Evolutionary conservation across 2,329 filamentous ascomycete genomes (phyloP), one percentile per base, ranked within the genome.

Genomic region (Parafenestella ontariensis): DNA sequence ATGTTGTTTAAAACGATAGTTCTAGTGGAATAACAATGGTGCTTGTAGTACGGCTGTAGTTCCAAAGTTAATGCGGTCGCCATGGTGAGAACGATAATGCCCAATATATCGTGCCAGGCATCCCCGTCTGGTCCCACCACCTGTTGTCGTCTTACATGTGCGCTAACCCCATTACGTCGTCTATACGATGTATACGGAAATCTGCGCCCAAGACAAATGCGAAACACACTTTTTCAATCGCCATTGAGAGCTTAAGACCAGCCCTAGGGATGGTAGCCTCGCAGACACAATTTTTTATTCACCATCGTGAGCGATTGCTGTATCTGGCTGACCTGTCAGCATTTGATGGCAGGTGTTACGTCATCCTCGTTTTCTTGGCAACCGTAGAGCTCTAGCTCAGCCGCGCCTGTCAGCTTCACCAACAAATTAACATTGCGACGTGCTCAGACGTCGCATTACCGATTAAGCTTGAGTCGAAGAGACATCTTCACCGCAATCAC

Each of bases 321-420:
- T 26, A 18, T 34, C 23, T 29, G 45, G 41, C 9, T 5, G 20
- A 9, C 36, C 3, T 31, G 45, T 52, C 49, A 53, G 51, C 52
- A 36, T 41, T 23, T 37, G 42, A 43, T 37, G 49, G 51, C 58
- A 46, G 18, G 37, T 20, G 56, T 68, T 68, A 68, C 65, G 65
- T 68, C 65, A 68, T 64, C 62, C 49, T 54, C 45, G 20, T 37
- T 48, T 46, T 42, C 63, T 65, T 65, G 62, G 63, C 65, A 52
- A 37, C 46, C 37, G 40, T 52, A 37, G 45, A 45, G 47, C 52
- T 56, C 45, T 47, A 61, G 58, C 61, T 60, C 63, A 65, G 65
- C 63, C 60, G 52, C 59, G 36, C 49, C 34, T 41, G 49, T 46
- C 58, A 64, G 55, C 60, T 59, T 50, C 51, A 54, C 55, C 53